phyloP scores from a whole-genome alignment of 805 yeast species.

The Candida maesae region DNA sequence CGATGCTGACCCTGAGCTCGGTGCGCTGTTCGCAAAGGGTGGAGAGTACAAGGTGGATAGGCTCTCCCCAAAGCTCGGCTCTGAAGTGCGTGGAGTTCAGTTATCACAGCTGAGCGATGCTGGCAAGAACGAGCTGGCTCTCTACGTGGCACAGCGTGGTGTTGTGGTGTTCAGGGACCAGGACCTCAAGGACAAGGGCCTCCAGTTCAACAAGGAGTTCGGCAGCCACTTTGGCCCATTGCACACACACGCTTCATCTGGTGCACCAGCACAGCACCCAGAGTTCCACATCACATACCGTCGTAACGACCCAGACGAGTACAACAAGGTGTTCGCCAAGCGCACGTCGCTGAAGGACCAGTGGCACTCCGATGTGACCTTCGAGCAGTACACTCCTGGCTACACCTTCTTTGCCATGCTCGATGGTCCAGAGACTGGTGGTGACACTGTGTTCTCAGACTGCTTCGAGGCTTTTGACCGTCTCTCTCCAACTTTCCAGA shows the following conservation, averaged over 20 bases:
- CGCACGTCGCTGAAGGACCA: slow-evolving; percentile 9
- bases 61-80: slow-evolving; percentile 67
- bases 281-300: slow-evolving; percentile 59
- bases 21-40: slow-evolving; percentile 43
- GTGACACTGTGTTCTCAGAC: slow-evolving; percentile 53
- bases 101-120: slow-evolving; percentile 47
- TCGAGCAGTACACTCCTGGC: slow-evolving; percentile 13
- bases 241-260: slow-evolving; percentile 72
- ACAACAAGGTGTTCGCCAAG: slow-evolving; percentile 27
- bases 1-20: slow-evolving; percentile 56
- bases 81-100: slow-evolving; percentile 58
- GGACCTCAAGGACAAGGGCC: slow-evolving; percentile 54
- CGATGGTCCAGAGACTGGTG: slow-evolving; percentile 46
- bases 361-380: slow-evolving; percentile 16
- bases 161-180: slow-evolving; percentile 64
- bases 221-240: slow-evolving; percentile 66
- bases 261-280: slow-evolving; percentile 57
- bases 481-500: slow-evolving; percentile 45
- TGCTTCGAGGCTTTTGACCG: slow-evolving; percentile 52
- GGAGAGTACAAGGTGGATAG: slow-evolving; percentile 30
- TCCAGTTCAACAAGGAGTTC: slow-evolving; percentile 43
- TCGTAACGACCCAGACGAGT: slow-evolving; percentile 26
- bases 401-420: slow-evolving; percentile 49
- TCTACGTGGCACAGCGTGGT: slow-evolving; percentile 64
- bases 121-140: slow-evolving; percentile 68